These are phyloP conservation scores for Tylopilus rubrobrunneus DNA, from an alignment of 768 basidiomycete species.

Conservation along the genomic window DNA sequence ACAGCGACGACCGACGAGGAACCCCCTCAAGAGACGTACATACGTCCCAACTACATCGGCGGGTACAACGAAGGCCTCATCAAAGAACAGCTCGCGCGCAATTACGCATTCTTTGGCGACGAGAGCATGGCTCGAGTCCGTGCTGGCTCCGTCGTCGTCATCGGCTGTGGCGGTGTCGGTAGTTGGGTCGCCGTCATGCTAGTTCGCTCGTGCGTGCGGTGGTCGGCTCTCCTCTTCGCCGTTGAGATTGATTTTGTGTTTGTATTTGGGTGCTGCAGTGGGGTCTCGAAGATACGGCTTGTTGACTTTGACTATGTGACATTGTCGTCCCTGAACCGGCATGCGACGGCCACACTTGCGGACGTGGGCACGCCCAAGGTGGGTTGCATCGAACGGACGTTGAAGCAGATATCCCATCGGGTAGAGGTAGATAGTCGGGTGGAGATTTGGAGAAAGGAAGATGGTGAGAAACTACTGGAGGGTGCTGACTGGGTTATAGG, in stretches of 20 bases:
- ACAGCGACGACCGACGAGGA: conserved; percentile 2
- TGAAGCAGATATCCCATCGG: conserved; percentile 78
- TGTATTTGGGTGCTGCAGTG: conserved; percentile 38
- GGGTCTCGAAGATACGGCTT: conserved; percentile 72
- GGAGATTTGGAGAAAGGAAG: conserved; percentile 84
- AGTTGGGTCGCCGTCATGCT: conserved; percentile 96
- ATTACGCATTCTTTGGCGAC: conserved; percentile 93
- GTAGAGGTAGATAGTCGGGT: conserved; percentile 80
- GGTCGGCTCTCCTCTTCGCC: not conserved
- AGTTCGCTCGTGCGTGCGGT: conserved; percentile 69
- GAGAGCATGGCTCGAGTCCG: conserved; percentile 81
- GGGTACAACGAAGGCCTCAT: conserved; percentile 79
- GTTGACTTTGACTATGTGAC: conserved; percentile 97
- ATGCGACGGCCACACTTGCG: conserved; percentile 81
- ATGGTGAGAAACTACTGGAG: conserved; percentile 67
- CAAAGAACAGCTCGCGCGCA: conserved; percentile 85
- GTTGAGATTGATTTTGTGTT: not conserved
- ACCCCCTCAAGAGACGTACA: conserved; percentile 12
- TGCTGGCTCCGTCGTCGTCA: conserved; percentile 71
- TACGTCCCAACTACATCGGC: conserved; percentile 15
- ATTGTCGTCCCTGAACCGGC: conserved; percentile 89
- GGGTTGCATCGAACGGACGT: conserved; percentile 60
- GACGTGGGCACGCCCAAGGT: conserved; percentile 97
- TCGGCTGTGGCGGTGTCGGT: conserved; percentile 96
- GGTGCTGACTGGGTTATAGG: conserved; percentile 95